Base-by-base conservation (phyloP, 805 yeast genomes). In the Torulaspora gathmanii region DNA sequence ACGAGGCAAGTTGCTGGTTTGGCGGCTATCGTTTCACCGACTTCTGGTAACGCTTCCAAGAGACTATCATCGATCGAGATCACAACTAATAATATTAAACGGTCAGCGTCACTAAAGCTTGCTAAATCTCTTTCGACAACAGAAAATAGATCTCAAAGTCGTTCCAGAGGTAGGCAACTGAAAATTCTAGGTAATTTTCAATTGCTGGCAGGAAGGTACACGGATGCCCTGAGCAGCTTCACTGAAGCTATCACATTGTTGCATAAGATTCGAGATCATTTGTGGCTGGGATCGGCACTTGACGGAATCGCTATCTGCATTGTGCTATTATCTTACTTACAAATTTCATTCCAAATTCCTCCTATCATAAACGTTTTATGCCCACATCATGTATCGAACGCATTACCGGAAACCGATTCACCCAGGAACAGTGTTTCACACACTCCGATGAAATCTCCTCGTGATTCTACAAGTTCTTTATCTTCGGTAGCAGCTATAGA, bases 231-330 rank as follows among this genome's bases (percentile, higher is more conserved):
- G 43, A 70, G 73, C 19, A 79, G 80, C 47, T 82, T 89, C 54
- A 76, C 82, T n/a, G 95, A 89, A 33, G 82, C 96, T 0, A 72
- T 83, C 1, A 56, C 69, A 2, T 67, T 75, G 19, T 65, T 88
- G 43, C 79, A 78, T 48, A 71, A 77, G 10, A 71, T 82, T 2
- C 79, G 79, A 40, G 99, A 93, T 61, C 76, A 77, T 55, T 68
- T 93, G 7, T 93, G 98, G 98, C 71, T 87, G 11, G 98, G 83
- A 0, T 82, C 91, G 23, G 80, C 96, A 0, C 61, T 91, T n/a
- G 96, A 89, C 54, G 87, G 90, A 0, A 68, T 89, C 9, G 84
- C 83, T 0, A 79, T 86, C 1, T 77, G 86, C 47, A 62, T 83
- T 33, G 62, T 83, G 4, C 63, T 89, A 43, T 68, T 86, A 39